Conservation (phyloP, 331 rosid genomes). For the Spiraea crenata region DNA sequence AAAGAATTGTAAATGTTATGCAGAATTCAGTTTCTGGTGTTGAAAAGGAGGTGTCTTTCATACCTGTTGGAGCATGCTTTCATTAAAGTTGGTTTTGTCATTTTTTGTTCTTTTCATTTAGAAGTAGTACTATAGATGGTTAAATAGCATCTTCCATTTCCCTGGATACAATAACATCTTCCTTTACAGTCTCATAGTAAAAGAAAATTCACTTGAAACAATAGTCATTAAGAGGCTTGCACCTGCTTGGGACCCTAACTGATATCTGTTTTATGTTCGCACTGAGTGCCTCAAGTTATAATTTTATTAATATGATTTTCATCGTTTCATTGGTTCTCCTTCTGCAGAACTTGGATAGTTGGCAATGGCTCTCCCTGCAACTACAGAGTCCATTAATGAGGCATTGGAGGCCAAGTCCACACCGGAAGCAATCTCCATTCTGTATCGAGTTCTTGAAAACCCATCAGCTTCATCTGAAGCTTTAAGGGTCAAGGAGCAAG, state of each 20-base stretch:
- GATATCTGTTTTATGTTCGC: neutral
- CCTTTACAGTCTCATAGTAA: neutral
- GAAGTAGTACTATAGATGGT: neutral
- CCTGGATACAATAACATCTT: neutral
- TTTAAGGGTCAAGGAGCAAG: constrained; percentile 78
- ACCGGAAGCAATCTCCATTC: constrained; percentile 69
- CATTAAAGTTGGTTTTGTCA: neutral
- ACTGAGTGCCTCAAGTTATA: neutral
- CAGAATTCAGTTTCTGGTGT: neutral
- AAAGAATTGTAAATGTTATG: neutral
- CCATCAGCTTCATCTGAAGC: constrained; percentile 87
- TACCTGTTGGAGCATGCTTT: neutral
- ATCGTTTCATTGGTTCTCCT: constrained; percentile 1
- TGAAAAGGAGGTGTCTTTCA: neutral
- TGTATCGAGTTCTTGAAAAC: constrained; percentile 69
- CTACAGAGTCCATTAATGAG: constrained; percentile 63
- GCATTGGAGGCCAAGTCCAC: constrained; percentile 71
- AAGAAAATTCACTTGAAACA: neutral
- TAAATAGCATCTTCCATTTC: neutral
- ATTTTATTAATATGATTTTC: neutral
- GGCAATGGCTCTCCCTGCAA: constrained; percentile 76
- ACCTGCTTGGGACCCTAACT: neutral
- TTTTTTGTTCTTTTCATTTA: neutral
- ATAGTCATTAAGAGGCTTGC: neutral
- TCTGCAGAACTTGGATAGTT: constrained; percentile 44